Evolutionary conservation across 2,329 filamentous ascomycete species (phyloP), one percentile per base, ranked within the genome.

Genomic region (Remersonia thermophila): DNA sequence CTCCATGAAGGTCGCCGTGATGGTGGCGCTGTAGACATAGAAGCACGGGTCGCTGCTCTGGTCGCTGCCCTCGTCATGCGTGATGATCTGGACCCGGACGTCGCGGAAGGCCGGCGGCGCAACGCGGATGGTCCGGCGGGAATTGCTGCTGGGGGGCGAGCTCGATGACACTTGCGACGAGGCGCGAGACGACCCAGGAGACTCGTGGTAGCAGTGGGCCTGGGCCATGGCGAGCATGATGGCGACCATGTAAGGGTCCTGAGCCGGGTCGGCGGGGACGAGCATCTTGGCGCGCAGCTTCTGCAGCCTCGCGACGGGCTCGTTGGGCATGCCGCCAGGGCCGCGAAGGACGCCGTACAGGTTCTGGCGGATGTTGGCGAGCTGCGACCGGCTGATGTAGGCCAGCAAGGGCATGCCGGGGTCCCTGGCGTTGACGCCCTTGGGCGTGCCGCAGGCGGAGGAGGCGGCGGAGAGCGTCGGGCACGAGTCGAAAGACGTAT

Each of bases 141-240:
- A 33, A 12, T 42, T 31, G 27, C 35, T 36, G 26, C 42, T 35
- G 36, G 52, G 53, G 16, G 49, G 51, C 20, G 20, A 23, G 20
- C 5, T 9, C 20, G 20, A n/a, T n/a, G n/a, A 23, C 5, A 5
- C 20, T 23, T 23, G 20, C 3, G 53, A 51, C 4, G 47, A 43
- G 20, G 20, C 5, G 20, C 20, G 20, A 5, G 20, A 23, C 20
- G 20, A 23, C 16, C 38, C 42, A 4, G 38, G 33, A 1, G 34
- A 34, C 14, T 53, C 47, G 15, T 33, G 43, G 47, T 75, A 73
- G 38, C 69, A 70, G 32, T 68, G 61, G 7, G 61, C 58, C 46
- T 77, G 72, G 7, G 72, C 72, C 66, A 76, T 69, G 32, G 67
- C 65, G 9, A 77, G 46, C 38, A 75, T 65, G 29, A 66, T 59